Percentiles rank a stretch among this genome's conserved stretches.
phyloP scores from a whole-genome alignment of 2,329 filamentous ascomycete species.

The Rutstroemia sp. region DNA sequence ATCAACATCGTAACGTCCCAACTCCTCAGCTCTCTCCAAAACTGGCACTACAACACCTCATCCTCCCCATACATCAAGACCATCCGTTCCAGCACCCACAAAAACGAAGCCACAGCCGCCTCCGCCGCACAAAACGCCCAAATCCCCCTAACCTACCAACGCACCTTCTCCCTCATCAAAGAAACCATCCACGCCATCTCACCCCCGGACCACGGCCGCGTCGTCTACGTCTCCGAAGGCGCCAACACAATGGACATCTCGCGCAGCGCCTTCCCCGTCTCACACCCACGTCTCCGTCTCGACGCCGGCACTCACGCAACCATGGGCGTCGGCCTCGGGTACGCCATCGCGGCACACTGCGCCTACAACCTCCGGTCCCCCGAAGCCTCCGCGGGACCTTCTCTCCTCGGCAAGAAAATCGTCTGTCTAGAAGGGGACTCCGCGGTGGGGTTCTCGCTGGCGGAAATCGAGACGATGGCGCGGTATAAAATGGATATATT shows the following conservation, averaged over 20 bases:
- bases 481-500: constrained; percentile 46
- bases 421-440: constrained; percentile 48
- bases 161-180: constrained; percentile 46
- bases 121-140: constrained; percentile 27
- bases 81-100: constrained; percentile 32
- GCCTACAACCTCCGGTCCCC: constrained; percentile 42
- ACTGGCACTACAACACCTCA: constrained; percentile 36
- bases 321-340: constrained; percentile 51
- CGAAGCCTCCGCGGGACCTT: constrained; percentile 28
- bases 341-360: constrained; percentile 47
- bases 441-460: constrained; percentile 47
- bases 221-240: constrained; percentile 51
- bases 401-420: constrained; percentile 38
- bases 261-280: constrained; percentile 44
- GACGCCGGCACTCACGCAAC: constrained; percentile 52
- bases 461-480: constrained; percentile 50
- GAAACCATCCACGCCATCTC: constrained; percentile 38
- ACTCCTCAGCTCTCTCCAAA: constrained; percentile 34
- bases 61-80: constrained; percentile 29
- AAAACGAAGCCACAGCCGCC: constrained; percentile 40
- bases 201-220: constrained; percentile 37
- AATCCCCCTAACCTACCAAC: constrained; percentile 41
- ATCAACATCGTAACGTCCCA: constrained; percentile 41
- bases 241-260: constrained; percentile 57
- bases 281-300: constrained; percentile 46